Evolutionary conservation across 139 green algal genomes (phyloP).

Genomic region (Micromonas pusilla): DNA sequence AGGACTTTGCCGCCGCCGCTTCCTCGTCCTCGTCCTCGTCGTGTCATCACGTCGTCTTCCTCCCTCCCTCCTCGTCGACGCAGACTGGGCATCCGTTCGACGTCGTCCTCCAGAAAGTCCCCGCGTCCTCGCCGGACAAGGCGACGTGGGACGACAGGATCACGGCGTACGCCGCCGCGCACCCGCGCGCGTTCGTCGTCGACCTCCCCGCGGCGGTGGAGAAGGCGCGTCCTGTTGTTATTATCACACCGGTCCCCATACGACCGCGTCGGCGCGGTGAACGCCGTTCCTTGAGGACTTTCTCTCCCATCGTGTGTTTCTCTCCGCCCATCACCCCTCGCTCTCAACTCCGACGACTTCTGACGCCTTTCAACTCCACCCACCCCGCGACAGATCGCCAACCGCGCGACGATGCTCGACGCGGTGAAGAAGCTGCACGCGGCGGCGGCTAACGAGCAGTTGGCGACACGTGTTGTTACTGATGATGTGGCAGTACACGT

Average conservation of each 20-base stretch:
- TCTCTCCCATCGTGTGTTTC: no score
- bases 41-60: background rate
- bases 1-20: background rate
- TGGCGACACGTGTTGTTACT: background rate
- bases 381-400: no score
- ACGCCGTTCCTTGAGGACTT: no score
- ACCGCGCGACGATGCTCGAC: background rate
- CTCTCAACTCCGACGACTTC: no score
- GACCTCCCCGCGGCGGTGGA: background rate
- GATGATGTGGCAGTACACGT: no score
- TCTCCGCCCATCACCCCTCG: no score
- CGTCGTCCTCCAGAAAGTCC: background rate
- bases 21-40: background rate
- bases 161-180: background rate
- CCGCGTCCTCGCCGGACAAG: background rate
- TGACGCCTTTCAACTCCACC: no score
- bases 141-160: background rate
- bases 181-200: background rate
- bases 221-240: no score
- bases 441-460: background rate
- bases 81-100: conserved; percentile 6
- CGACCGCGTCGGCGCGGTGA: no score
- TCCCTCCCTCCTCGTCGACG: background rate
- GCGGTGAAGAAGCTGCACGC: background rate
- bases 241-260: no score